Evolutionary conservation across 495 filamentous ascomycete genomes (phyloP).

Genomic region (Halenospora varia): DNA sequence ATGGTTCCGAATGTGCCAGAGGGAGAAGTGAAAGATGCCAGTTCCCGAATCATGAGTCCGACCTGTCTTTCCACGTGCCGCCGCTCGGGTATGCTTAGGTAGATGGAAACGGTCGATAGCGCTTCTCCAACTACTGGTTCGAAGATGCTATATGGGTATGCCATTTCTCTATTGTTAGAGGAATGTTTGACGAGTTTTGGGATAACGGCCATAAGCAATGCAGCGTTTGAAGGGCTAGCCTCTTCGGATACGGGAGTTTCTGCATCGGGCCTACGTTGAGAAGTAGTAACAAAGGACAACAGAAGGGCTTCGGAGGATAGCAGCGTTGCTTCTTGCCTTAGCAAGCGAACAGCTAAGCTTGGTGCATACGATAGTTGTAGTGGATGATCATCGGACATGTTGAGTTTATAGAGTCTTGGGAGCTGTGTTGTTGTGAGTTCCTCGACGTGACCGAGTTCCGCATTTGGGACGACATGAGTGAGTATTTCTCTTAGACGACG

Average conservation of each 20-base stretch:
- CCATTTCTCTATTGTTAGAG: constrained; percentile 37
- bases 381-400: constrained; percentile 48
- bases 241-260: not conserved
- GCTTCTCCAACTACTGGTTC: constrained; percentile 43
- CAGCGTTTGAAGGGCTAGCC: not conserved
- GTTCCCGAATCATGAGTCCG: constrained; percentile 45
- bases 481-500: constrained; percentile 23
- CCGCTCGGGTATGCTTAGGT: constrained; percentile 19
- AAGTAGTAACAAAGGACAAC: constrained; percentile 13
- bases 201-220: constrained; percentile 1
- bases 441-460: constrained; percentile 18
- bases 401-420: constrained; percentile 48
- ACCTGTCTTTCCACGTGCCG: constrained; percentile 25
- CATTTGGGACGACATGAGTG: constrained; percentile 16
- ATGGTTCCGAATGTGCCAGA: constrained; percentile 33
- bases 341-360: constrained; percentile 42
- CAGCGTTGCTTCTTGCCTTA: constrained; percentile 53
- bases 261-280: not conserved
- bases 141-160: constrained; percentile 45
- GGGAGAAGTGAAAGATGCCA: constrained; percentile 42
- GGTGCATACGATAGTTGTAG: constrained; percentile 53
- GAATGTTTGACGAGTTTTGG: constrained; percentile 39
- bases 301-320: constrained; percentile 53
- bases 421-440: constrained; percentile 29
- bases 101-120: constrained; percentile 24